Base-by-base conservation (phyloP, 495 filamentous ascomycete species). In the Neurospora africana region DNA sequence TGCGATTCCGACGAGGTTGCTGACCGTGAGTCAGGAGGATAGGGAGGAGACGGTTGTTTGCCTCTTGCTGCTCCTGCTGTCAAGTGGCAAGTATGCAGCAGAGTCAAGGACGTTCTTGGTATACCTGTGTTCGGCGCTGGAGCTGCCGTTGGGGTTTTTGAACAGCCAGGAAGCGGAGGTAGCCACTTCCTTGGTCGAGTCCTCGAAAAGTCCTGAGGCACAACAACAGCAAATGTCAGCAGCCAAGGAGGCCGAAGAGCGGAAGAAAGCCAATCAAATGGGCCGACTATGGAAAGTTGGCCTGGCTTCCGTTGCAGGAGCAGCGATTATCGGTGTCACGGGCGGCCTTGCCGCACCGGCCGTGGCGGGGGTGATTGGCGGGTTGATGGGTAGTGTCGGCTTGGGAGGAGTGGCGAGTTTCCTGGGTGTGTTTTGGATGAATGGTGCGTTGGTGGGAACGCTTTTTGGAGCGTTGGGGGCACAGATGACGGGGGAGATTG, bases 391-490 rank as follows among this genome's bases (percentile, higher is more conserved):
- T 17, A 90, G 91, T 7, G 83, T 97, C 1, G 94, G 94, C 3
- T 83, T 97, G 0, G 94, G 93, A 17, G 92, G 92, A 0, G 89
- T 92, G 5, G 93, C 93, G 2, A 91, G 91, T 4, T 95, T 95
- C 72, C 79, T 97, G 10, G 94, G 94, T 9, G 87, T 92, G 17
- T 85, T 97, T 68, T 94, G 93, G 71, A 88, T 92, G 74, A 95
- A 92, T 73, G 87, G 90, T 3, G 91, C 94, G 6, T 79, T 97
- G 11, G 92, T 97, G 3, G 94, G 94, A 2, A 88, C 92, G 11
- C 80, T 97, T 0, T 97, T 97, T 78, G 94, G 94, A 2, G 93
- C 93, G 0, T 95, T 95, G 72, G 94, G 94, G 0, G 94, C 90
- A 0, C 87, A 88, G 43, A 97, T 97, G 93, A 96, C 93, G 33